Conservation (phyloP, 1,284 basidiomycete genomes). For the Cryptococcus sp. region DNA sequence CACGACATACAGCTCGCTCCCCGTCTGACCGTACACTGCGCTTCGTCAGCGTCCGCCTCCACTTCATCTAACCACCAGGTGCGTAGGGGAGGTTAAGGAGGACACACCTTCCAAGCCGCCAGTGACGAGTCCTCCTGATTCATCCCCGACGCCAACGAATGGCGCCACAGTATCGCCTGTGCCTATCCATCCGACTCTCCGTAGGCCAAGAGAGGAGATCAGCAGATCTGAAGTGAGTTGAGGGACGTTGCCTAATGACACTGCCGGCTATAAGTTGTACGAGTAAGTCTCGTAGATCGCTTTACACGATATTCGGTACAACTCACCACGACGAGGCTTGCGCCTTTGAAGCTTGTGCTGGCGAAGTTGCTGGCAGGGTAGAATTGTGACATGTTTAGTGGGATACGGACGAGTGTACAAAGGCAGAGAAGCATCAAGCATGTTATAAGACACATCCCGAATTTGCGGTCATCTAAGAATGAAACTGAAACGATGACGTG, state of each 20-base stretch:
- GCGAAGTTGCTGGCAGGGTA: slow-evolving; percentile 8
- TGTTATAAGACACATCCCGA: background rate
- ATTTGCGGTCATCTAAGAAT: background rate
- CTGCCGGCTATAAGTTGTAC: slow-evolving; percentile 63
- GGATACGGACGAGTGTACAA: background rate
- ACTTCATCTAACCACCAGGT: background rate
- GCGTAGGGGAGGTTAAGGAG: background rate
- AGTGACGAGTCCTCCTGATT: slow-evolving; percentile 61
- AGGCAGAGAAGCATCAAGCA: background rate
- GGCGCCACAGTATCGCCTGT: slow-evolving; percentile 66
- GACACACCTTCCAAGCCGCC: slow-evolving; percentile 70
- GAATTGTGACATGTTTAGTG: slow-evolving; percentile 14
- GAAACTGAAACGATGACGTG: slow-evolving; percentile 10
- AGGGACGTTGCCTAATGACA: slow-evolving; percentile 74
- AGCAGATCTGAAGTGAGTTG: slow-evolving; percentile 74
- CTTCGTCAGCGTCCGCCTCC: slow-evolving; percentile 12
- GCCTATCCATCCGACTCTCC: slow-evolving; percentile 62
- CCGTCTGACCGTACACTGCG: slow-evolving; percentile 65
- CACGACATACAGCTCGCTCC: slow-evolving; percentile 60
- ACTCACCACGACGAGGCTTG: slow-evolving; percentile 18
- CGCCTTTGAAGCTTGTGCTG: slow-evolving; percentile 2
- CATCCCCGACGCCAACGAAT: slow-evolving; percentile 66
- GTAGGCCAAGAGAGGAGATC: slow-evolving; percentile 64
- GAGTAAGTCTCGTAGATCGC: background rate
- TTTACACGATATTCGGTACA: background rate